These are phyloP conservation scores for Picea abies DNA, from an alignment of 83 land plant species.

Conservation along the genomic window DNA sequence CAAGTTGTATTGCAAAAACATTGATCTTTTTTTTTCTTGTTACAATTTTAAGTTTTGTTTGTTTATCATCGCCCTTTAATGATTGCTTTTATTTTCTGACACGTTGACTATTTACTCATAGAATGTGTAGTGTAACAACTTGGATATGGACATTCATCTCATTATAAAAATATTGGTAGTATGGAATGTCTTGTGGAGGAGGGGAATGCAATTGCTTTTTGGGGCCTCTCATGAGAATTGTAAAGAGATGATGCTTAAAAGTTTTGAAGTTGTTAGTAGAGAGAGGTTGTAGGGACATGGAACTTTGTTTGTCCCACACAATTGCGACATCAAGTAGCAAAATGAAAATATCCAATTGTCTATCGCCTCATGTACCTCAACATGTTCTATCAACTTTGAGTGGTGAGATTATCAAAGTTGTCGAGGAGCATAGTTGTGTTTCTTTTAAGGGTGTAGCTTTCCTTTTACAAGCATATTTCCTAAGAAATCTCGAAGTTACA, in stretches of 20 bases:
- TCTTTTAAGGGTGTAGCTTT: too few species aligned
- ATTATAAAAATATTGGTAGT: too few species aligned
- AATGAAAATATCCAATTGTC: conserved; percentile 71
- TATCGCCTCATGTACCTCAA: conserved; percentile 82
- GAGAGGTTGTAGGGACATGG: conserved; percentile 92
- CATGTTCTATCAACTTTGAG: conserved; percentile 85
- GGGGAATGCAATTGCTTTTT: too few species aligned
- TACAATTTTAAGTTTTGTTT: neutral
- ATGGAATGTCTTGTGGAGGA: too few species aligned
- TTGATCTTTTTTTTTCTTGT: neutral
- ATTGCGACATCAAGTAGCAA: conserved; percentile 90
- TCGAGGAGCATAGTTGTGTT: conserved; percentile 61
- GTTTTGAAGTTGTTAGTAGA: conserved; percentile 75
- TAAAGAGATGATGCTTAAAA: too few species aligned
- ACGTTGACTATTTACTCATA: conserved; percentile 18
- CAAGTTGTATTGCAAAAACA: neutral
- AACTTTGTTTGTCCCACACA: conserved; percentile 87
- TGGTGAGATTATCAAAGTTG: conserved; percentile 91
- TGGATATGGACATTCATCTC: too few species aligned
- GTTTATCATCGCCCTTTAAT: neutral
- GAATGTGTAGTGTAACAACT: conserved; percentile 66
- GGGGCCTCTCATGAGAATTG: too few species aligned
- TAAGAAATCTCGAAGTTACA: too few species aligned
- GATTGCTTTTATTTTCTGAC: neutral
- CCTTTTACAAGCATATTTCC: too few species aligned